Evolutionary conservation across 1,284 basidiomycete genomes (phyloP), one percentile per base, ranked within the genome.

Genomic region (Ustilago bromivora): DNA sequence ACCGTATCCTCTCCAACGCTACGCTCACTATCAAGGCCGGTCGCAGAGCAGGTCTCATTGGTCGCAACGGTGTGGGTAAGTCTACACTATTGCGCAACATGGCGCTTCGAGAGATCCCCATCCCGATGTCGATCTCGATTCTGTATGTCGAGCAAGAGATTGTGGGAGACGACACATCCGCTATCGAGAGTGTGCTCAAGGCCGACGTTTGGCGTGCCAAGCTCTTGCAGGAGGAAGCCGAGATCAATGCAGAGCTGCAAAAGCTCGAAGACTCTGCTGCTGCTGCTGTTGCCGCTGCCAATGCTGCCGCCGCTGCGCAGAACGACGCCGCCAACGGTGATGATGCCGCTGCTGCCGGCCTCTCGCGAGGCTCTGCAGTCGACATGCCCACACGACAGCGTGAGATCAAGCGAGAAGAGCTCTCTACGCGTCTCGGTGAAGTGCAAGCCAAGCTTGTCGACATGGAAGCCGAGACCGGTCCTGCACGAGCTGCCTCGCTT

Each of bases 401-500:
- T n/a, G 84, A 86, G 68, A 83, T 84, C 64, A 79, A 80, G 56
- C 75, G 82, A 35, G 96, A 99, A 82, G 96, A 98, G 79, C 90
- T 95, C 2, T 91, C 92, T 3, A 89, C 90, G 2, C 90, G 95
- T 57, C 87, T 99, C n/a, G 92, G 94, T 2, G 97, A 99, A 78
- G 92, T 98, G 11, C 97, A 99, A 84, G 89, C 92, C 61, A 90
- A 93, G 62, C 88, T 99, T 55, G 91, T 96, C 41, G 97, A 99
- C 57, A 99, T 99, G 92, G 97, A 99, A 80, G 96, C 96, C 3
- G 96, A 95, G 85, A 96, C 93, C 78, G 97, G 96, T 5, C 97
- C 97, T 11, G 93, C 94, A 5, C 89, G 97, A 71, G 97, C 97
- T 19, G 95, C 95, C 6, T 90, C 93, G 8, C 88, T 98, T 34